Base-by-base conservation (phyloP, 371 early-diverging fungal species). In the Apophysomyces variabilis region DNA sequence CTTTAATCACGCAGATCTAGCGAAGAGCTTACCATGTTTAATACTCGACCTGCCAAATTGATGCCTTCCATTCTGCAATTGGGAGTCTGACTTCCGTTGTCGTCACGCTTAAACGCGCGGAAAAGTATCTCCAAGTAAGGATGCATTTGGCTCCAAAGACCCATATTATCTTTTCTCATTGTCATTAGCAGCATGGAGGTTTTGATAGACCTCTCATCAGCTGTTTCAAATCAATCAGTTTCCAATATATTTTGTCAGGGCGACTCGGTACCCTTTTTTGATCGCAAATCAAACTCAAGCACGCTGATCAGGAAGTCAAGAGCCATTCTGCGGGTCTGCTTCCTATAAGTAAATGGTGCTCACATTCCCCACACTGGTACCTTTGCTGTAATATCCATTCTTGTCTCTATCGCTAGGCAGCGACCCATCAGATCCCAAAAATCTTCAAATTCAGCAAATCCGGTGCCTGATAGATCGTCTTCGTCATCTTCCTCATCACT, bases 381-480 rank as follows among this genome's bases (percentile, higher is more conserved):
- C 21, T 50, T 50, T 11, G 11, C 21, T 21, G n/a, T 11, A 5
- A 50, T 8, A 11, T 50, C 54, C 21, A 50, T n/a, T 21, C 21
- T 50, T 16, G 21, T 4, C 11, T 26, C 54, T 5, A 9, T 9
- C 21, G 9, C 54, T 11, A 71, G 37, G 35, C 67, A 66, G 18
- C 38, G 18, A 5, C 35, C 57, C 12, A 57, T 43, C 7, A 71
- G 57, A 36, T 71, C 62, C 67, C 67, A 66, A 12, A 71, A 16
- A 61, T 71, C 64, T 21, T 66, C 71, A 57, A 64, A 71, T 36
- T 65, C 65, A 18, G 66, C 35, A 32, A 71, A 56, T 0, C 62
- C 56, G 6, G 58, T 57, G 12, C 61, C 58, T 18, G 54, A n/a
- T 21, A 45, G 41, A 8, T 41, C 56, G 16, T 57, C 61, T 16